phyloP scores from a whole-genome alignment of 441 rosid species.

The Kokia cookei region DNA sequence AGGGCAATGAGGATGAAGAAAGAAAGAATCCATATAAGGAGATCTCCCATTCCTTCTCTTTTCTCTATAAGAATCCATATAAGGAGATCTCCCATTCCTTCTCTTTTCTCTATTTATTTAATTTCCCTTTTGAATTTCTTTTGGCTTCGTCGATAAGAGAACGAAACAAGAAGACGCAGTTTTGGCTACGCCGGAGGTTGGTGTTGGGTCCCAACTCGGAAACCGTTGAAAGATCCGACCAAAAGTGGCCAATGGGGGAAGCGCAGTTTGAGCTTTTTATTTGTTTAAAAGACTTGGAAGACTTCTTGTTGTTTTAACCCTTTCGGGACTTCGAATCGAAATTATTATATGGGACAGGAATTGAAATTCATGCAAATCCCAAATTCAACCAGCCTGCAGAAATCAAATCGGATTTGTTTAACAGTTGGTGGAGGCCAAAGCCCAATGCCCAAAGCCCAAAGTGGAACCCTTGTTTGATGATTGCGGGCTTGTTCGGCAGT shows the following conservation, averaged over 20 bases:
- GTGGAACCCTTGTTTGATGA: background rate
- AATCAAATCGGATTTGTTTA: background rate
- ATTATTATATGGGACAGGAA: no score
- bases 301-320: background rate
- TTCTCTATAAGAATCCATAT: conserved; percentile 48
- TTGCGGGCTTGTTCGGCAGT: background rate
- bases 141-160: background rate
- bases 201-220: background rate
- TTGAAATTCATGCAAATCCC: background rate
- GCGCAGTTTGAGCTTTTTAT: background rate
- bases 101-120: no score
- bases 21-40: conserved; percentile 75
- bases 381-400: background rate
- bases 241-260: background rate
- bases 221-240: background rate
- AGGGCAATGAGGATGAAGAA: conserved; percentile 80
- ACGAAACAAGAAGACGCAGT: no score
- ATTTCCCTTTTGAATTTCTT: no score
- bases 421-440: background rate
- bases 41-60: conserved; percentile 50
- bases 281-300: background rate
- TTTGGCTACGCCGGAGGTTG: background rate
- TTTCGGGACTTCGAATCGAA: background rate
- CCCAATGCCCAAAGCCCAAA: background rate
- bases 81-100: conserved; percentile 63